These are phyloP conservation scores for Purpureocillium lavendulum DNA, from an alignment of 2,329 filamentous ascomycete genomes.

Conservation along the genomic window DNA sequence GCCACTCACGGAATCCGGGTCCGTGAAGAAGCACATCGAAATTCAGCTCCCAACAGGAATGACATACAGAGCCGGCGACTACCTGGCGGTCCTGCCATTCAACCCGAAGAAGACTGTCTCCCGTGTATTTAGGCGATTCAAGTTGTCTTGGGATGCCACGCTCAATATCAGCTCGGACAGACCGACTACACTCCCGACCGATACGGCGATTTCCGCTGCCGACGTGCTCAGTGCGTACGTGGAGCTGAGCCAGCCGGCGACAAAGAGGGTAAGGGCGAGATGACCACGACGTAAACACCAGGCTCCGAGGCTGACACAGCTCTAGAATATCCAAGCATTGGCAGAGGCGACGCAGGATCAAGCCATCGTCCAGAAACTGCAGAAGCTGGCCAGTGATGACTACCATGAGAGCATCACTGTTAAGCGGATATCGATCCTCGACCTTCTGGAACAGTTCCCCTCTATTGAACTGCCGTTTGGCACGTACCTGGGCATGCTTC, in stretches of 20 bases:
- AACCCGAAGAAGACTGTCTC: slow-evolving; percentile 56
- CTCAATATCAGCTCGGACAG: slow-evolving; percentile 49
- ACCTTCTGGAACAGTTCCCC: slow-evolving; percentile 59
- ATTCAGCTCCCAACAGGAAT: slow-evolving; percentile 58
- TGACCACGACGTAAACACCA: neutral
- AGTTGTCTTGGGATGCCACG: slow-evolving; percentile 60
- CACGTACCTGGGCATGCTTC: slow-evolving; percentile 62
- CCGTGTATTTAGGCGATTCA: slow-evolving; percentile 57
- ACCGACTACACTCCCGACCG: slow-evolving; percentile 45
- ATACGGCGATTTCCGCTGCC: slow-evolving; percentile 48
- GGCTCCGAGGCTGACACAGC: slow-evolving; percentile 5
- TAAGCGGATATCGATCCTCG: slow-evolving; percentile 57
- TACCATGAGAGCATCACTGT: slow-evolving; percentile 39
- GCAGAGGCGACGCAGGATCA: slow-evolving; percentile 40
- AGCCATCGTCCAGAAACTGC: slow-evolving; percentile 32
- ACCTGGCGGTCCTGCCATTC: slow-evolving; percentile 64
- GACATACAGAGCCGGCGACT: slow-evolving; percentile 66
- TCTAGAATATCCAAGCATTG: slow-evolving; percentile 30
- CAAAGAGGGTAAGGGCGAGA: slow-evolving; percentile 44
- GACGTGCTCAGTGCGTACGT: slow-evolving; percentile 63
- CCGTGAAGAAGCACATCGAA: slow-evolving; percentile 56
- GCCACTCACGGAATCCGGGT: slow-evolving; percentile 39
- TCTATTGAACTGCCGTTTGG: slow-evolving; percentile 53
- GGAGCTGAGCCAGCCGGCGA: slow-evolving; percentile 65
- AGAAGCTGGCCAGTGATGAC: slow-evolving; percentile 33